These are phyloP conservation scores for Corchorus capsularis DNA, from an alignment of 345 rosid species.

Conservation along the genomic window DNA sequence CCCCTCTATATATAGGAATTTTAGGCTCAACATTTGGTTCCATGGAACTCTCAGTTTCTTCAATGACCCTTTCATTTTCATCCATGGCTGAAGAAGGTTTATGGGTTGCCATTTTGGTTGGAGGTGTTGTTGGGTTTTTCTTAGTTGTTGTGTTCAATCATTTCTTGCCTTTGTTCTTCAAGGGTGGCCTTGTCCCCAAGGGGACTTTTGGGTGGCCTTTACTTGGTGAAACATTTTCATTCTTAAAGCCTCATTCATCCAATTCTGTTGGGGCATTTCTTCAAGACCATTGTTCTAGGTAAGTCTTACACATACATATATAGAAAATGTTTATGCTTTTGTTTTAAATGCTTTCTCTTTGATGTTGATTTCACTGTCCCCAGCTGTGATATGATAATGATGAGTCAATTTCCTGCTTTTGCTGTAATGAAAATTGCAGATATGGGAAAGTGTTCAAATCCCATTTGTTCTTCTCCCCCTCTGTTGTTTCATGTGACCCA, in stretches of 20 bases:
- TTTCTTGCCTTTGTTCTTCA: slow-evolving; percentile 39
- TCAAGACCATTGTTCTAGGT: slow-evolving; percentile 49
- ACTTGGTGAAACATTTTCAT: slow-evolving; percentile 57
- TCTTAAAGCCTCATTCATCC: slow-evolving; percentile 53
- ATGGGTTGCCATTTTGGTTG: slow-evolving; percentile 34
- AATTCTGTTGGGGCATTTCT: slow-evolving; percentile 51
- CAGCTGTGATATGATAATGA: neutral
- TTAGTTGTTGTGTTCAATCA: slow-evolving; percentile 35
- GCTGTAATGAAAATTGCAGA: slow-evolving; percentile 19
- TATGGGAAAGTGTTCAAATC: slow-evolving; percentile 62
- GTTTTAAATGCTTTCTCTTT: neutral
- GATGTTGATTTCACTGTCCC: neutral
- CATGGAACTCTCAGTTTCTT: neutral
- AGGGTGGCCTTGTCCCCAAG: slow-evolving; percentile 33
- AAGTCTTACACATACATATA: slow-evolving; percentile 3
- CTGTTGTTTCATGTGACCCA: slow-evolving; percentile 68
- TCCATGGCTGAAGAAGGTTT: slow-evolving; percentile 34
- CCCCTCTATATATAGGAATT: slow-evolving; percentile 28
- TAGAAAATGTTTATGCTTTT: neutral
- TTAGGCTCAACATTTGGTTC: slow-evolving; percentile 13
- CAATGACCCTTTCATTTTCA: neutral
- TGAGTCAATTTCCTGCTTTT: neutral
- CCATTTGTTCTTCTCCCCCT: slow-evolving; percentile 64
- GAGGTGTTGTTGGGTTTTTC: slow-evolving; percentile 21
- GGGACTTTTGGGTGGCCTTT: slow-evolving; percentile 68